A percentile compares a stretch with the other conserved stretches of the same genome.
phyloP scores from a whole-genome alignment of 768 basidiomycete species.

The Pulveroboletus sp. region DNA sequence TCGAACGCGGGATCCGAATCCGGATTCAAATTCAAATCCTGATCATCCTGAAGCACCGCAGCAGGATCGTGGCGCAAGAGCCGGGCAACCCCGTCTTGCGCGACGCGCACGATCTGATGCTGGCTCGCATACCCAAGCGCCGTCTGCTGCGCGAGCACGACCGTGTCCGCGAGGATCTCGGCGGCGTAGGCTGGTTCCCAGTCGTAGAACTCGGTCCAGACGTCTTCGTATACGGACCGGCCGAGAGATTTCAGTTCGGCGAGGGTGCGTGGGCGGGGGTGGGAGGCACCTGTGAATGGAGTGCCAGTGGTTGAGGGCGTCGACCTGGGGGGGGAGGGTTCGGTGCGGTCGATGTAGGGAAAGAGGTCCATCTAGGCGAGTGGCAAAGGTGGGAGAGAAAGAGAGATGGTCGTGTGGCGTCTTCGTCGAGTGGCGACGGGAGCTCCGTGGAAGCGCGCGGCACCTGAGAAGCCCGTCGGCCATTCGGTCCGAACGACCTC shows the following conservation, averaged over 20 bases:
- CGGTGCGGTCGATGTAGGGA: conserved; percentile 22
- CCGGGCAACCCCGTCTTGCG: conserved; percentile 2
- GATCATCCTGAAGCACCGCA: too few relatives aligned
- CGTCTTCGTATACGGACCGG: conserved; percentile 29
- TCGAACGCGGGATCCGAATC: too few relatives aligned
- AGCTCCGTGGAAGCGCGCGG: too few relatives aligned
- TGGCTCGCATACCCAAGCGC: conserved; percentile 7
- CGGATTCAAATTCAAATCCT: too few relatives aligned
- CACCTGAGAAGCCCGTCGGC: too few relatives aligned
- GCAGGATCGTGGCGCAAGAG: conserved; percentile 1
- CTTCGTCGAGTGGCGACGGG: too few relatives aligned
- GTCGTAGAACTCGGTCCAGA: conserved; percentile 46
- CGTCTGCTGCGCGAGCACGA: too few relatives aligned
- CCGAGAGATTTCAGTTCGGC: conserved; percentile 24
- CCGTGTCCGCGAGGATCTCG: conserved; percentile 21
- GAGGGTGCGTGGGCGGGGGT: background rate
- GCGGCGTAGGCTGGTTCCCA: conserved; percentile 38
- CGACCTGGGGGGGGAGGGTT: conserved; percentile 15
- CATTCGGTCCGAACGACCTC: too few relatives aligned
- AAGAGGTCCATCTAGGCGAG: conserved; percentile 16
- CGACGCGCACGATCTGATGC: conserved; percentile 13
- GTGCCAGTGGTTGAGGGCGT: background rate
- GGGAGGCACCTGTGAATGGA: too few relatives aligned
- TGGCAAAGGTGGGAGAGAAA: too few relatives aligned
- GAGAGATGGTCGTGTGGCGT: too few relatives aligned